These are phyloP conservation scores for Rhizopogon sp. DNA, from an alignment of 768 basidiomycete genomes.

Conservation along the genomic window DNA sequence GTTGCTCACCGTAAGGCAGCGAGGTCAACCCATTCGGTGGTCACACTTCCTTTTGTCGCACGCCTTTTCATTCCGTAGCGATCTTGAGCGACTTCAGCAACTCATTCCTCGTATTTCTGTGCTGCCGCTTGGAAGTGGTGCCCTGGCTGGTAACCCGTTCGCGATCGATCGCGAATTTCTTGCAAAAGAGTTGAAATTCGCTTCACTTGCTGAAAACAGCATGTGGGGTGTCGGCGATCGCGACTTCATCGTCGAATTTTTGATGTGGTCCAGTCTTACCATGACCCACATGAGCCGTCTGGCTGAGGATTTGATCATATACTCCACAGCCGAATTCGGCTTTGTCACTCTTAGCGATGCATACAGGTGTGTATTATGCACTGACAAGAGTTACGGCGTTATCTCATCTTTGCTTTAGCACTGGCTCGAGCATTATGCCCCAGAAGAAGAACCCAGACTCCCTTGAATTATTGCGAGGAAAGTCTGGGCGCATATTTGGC, in stretches of 20 bases:
- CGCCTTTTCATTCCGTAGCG: slow-evolving; percentile 87
- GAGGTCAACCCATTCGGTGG: slow-evolving; percentile 98
- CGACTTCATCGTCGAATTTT: slow-evolving; percentile 94
- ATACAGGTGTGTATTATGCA: slow-evolving; percentile 65
- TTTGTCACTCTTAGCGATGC: slow-evolving; percentile 96
- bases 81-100: slow-evolving; percentile 80
- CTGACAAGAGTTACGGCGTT: neutral
- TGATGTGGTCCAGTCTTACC: slow-evolving; percentile 92
- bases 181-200: slow-evolving; percentile 84
- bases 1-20: slow-evolving; percentile 39
- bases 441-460: slow-evolving; percentile 99
- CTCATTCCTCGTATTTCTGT: slow-evolving; percentile 88
- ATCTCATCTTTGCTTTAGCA: slow-evolving; percentile 42
- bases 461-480: slow-evolving; percentile 90
- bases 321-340: slow-evolving; percentile 96
- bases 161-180: slow-evolving; percentile 91
- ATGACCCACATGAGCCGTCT: slow-evolving; percentile 94
- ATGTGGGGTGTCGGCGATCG: slow-evolving; percentile 96
- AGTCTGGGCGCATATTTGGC: slow-evolving; percentile 92
- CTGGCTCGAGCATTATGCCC: slow-evolving; percentile 99
- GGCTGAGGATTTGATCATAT: slow-evolving; percentile 95
- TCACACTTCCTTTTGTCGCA: slow-evolving; percentile 95
- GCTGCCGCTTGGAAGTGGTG: slow-evolving; percentile 90
- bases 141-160: slow-evolving; percentile 96
- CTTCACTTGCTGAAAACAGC: slow-evolving; percentile 89